Conservation (phyloP, 352 stramenopile species). For the Globisporangium takayamanum region DNA sequence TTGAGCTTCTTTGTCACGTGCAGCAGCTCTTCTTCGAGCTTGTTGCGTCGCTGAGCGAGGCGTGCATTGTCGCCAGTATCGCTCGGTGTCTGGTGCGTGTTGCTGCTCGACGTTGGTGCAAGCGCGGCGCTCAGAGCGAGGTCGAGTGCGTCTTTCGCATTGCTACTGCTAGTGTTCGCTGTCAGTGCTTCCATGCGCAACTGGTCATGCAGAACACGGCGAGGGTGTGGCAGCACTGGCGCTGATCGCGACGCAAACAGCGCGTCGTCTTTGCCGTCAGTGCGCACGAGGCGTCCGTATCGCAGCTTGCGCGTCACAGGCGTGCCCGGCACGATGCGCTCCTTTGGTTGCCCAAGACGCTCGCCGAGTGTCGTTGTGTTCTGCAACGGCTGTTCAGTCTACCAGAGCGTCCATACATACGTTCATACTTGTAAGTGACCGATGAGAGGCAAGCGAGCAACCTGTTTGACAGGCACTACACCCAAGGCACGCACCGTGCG, state of each 20-base stretch:
- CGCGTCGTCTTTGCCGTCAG: conserved; percentile 15
- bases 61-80: conserved; percentile 1
- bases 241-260: conserved; percentile 20
- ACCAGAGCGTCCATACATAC: neutral
- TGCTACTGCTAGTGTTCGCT: conserved; percentile 7
- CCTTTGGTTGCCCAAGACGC: conserved; percentile 19
- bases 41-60: conserved; percentile 25
- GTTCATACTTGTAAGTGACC: neutral
- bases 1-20: conserved; percentile 57
- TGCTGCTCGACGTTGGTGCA: conserved; percentile 3
- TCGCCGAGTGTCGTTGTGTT: conserved; percentile 42
- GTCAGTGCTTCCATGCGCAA: conserved; percentile 15
- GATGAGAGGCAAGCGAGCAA: no score
- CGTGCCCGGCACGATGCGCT: conserved; percentile 30
- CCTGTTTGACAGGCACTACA: neutral
- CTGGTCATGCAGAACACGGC: conserved; percentile 8
- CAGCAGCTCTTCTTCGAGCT: conserved; percentile 48
- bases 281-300: conserved; percentile 32
- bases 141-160: conserved; percentile 12
- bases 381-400: conserved; percentile 8
- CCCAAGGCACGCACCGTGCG: conserved; percentile 5
- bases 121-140: conserved; percentile 1
- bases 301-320: conserved; percentile 32
- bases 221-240: conserved; percentile 19
- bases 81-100: neutral